Conservation (phyloP, 106 monocot genomes). For the Dendrobium chrysotoxum region DNA sequence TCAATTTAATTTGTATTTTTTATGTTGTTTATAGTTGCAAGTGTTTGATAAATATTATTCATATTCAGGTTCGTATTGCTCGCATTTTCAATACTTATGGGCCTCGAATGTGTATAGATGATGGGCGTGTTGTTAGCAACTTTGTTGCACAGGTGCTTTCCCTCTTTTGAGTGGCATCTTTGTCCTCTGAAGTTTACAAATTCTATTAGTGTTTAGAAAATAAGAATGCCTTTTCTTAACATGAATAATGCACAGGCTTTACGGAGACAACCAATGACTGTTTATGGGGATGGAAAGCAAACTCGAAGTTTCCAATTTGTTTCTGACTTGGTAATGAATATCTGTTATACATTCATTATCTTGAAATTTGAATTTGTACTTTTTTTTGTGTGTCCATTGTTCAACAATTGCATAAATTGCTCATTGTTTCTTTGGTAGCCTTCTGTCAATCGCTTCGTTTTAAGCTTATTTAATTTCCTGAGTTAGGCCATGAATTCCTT, state of each 20-base stretch:
- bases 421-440: neutral
- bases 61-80: conserved; percentile 65
- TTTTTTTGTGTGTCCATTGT: neutral
- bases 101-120: conserved; percentile 76
- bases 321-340: conserved; percentile 50
- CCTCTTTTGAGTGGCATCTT: neutral
- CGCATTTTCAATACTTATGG: conserved; percentile 78
- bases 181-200: neutral
- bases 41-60: neutral
- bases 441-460: neutral
- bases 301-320: conserved; percentile 80
- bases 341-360: neutral
- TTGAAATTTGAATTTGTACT: neutral
- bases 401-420: neutral
- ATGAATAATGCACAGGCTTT: conserved; percentile 31
- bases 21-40: no score
- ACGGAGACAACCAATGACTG: conserved; percentile 60
- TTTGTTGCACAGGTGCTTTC: conserved; percentile 70
- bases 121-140: conserved; percentile 88
- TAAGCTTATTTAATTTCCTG: neutral
- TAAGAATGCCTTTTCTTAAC: conserved; percentile 5
- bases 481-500: neutral
- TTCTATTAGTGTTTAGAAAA: neutral
- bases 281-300: conserved; percentile 80
- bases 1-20: neutral